A percentile compares a stretch with the other conserved stretches of the same genome.
Conservation (phyloP, 2,329 filamentous ascomycete genomes). For the Ophiocordyceps sinensis region DNA sequence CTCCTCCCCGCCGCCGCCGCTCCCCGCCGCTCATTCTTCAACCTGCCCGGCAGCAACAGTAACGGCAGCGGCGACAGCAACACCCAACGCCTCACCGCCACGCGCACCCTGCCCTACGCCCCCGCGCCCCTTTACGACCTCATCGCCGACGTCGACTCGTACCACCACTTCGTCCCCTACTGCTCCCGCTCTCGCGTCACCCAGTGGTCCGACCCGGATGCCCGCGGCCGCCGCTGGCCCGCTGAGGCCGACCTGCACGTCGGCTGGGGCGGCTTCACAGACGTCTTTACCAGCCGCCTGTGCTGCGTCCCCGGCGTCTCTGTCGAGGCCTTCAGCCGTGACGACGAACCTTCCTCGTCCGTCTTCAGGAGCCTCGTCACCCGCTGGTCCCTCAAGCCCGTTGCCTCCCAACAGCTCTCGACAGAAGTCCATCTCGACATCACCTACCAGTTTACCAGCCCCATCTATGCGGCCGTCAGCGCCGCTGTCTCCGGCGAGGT, state of each 20-base stretch:
- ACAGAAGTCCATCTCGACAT: constrained; percentile 67
- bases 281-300: constrained; percentile 68
- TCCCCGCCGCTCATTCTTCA: constrained; percentile 7
- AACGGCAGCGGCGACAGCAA: not conserved
- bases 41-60: constrained; percentile 9
- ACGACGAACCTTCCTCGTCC: constrained; percentile 27
- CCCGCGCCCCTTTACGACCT: constrained; percentile 60
- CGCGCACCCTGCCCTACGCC: constrained; percentile 64
- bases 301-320: constrained; percentile 58
- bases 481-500: constrained; percentile 70
- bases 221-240: constrained; percentile 44
- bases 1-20: constrained; percentile 6
- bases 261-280: constrained; percentile 72
- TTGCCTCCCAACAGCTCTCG: constrained; percentile 13
- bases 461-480: constrained; percentile 74
- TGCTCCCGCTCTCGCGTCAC: constrained; percentile 68
- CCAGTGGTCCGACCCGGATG: constrained; percentile 45
- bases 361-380: constrained; percentile 58
- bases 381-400: constrained; percentile 48
- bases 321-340: constrained; percentile 66
- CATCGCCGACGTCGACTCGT: constrained; percentile 78
- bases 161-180: constrained; percentile 83
- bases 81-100: constrained; percentile 55
- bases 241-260: constrained; percentile 65
- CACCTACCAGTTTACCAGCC: constrained; percentile 74